Conservation (phyloP, 2,329 filamentous ascomycete genomes). For the Alternaria sp. region DNA sequence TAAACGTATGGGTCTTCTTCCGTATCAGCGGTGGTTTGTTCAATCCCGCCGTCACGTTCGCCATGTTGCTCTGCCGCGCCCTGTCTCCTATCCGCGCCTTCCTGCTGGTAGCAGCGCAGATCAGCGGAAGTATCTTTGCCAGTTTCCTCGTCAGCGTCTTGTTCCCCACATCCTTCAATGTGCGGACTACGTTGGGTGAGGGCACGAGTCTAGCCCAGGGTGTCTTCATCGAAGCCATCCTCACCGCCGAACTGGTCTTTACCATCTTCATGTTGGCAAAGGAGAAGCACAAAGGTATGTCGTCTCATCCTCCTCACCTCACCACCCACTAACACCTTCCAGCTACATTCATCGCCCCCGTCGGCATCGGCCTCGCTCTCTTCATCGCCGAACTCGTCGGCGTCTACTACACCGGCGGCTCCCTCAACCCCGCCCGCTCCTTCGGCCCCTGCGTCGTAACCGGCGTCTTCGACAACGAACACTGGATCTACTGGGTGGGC, state of each 20-base stretch:
- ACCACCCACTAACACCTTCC: neutral
- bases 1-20: conserved; percentile 51
- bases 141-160: conserved; percentile 53
- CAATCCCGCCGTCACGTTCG: conserved; percentile 43
- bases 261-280: conserved; percentile 66
- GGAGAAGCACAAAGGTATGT: conserved; percentile 68
- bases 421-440: conserved; percentile 54
- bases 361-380: conserved; percentile 74
- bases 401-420: conserved; percentile 56
- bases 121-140: conserved; percentile 53
- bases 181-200: conserved; percentile 52
- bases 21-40: conserved; percentile 44
- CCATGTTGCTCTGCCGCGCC: conserved; percentile 47
- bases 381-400: conserved; percentile 66
- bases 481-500: conserved; percentile 60
- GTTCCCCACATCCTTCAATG: conserved; percentile 55
- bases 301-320: neutral
- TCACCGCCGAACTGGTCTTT: conserved; percentile 47
- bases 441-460: conserved; percentile 54
- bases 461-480: conserved; percentile 50
- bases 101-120: conserved; percentile 53
- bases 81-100: conserved; percentile 51
- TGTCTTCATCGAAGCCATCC: conserved; percentile 51
- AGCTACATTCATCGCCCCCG: conserved; percentile 71
- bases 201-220: conserved; percentile 53